Evolutionary conservation across 2,329 filamentous ascomycete species (phyloP), one percentile per base, ranked within the genome.

Genomic region (Cytospora paraplurivora): DNA sequence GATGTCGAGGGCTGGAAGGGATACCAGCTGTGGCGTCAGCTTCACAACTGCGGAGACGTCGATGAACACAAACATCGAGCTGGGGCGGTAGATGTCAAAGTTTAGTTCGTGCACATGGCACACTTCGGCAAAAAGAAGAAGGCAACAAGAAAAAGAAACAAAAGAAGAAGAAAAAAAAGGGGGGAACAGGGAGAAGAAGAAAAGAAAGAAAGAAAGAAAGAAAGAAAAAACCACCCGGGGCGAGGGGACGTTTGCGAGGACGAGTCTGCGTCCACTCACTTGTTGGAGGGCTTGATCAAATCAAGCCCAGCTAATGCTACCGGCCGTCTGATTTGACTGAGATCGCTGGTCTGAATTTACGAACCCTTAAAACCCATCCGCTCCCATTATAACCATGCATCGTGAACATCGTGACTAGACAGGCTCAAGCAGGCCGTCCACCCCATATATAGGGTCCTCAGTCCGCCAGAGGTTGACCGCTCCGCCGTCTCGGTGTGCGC

Each of bases 401-500:
- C 55, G 52, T 62, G 17, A 38, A 17, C n/a, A 17, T 58, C 59
- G 27, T 38, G 21, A 49, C 7, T n/a, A 47, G 13, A 19, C n/a
- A 44, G 38, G 32, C 2, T 15, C 10, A 10, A 47, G 32, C 37
- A 11, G 32, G 19, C 6, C 13, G 19, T 21, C 19, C 32, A 41
- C 19, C 6, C 32, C 11, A 11, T 32, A n/a, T 5, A n/a, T 7
- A 21, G 8, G 27, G 27, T 27, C 15, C 17, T 64, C 50, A 66
- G 7, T n/a, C 62, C 8, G 44, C 38, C 17, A 57, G 38, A 47
- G 59, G 37, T 63, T 12, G 68, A 11, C 34, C 50, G 15, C 27
- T 27, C 27, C 19, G 54, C 13, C 65, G 63, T 27, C 66, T 66
- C 2, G 68, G 68, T 13, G 68, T 68, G 35, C 66, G 61, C 32